Evolutionary conservation across 1,284 basidiomycete genomes (phyloP).

Genomic region (Cutaneotrichosporon mucoides): DNA sequence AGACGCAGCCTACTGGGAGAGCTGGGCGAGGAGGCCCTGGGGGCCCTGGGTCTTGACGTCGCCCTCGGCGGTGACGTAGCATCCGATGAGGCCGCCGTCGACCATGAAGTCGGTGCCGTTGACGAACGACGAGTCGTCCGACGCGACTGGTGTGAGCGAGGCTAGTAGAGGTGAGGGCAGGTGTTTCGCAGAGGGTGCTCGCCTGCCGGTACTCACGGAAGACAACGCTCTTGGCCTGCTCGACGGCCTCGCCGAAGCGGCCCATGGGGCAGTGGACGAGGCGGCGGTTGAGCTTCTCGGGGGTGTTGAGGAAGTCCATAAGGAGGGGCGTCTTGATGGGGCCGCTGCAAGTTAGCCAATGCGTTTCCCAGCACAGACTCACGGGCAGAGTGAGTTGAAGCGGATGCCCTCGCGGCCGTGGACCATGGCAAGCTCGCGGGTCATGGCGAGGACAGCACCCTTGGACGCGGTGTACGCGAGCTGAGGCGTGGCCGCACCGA

Average conservation of each 20-base stretch:
- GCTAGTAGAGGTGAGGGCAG: no score
- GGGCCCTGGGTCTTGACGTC: constrained; percentile 27
- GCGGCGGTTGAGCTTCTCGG: constrained; percentile 87
- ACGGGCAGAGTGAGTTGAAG: constrained; percentile 93
- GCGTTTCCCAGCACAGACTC: constrained; percentile 39
- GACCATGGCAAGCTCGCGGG: constrained; percentile 92
- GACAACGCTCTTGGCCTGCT: constrained; percentile 83
- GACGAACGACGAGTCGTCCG: constrained; percentile 52
- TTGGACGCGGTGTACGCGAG: constrained; percentile 64
- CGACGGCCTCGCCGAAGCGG: constrained; percentile 91
- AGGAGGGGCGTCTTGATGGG: constrained; percentile 88
- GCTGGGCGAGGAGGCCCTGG: constrained; percentile 18
- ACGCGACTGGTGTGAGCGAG: constrained; percentile 42
- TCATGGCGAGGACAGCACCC: constrained; percentile 97
- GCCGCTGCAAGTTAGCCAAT: constrained; percentile 56
- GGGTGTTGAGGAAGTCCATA: constrained; percentile 97
- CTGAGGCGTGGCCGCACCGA: constrained; percentile 94
- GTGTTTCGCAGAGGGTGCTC: no score
- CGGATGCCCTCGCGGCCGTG: constrained; percentile 95
- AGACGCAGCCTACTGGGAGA: constrained; percentile 4
- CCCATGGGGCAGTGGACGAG: constrained; percentile 93
- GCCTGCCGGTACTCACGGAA: constrained; percentile 61
- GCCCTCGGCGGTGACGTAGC: constrained; percentile 63
- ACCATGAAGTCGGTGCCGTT: constrained; percentile 90
- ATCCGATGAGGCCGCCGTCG: constrained; percentile 82